Evolutionary conservation across 768 basidiomycete species (phyloP).

Genomic region (Cyclocybe aegerita): DNA sequence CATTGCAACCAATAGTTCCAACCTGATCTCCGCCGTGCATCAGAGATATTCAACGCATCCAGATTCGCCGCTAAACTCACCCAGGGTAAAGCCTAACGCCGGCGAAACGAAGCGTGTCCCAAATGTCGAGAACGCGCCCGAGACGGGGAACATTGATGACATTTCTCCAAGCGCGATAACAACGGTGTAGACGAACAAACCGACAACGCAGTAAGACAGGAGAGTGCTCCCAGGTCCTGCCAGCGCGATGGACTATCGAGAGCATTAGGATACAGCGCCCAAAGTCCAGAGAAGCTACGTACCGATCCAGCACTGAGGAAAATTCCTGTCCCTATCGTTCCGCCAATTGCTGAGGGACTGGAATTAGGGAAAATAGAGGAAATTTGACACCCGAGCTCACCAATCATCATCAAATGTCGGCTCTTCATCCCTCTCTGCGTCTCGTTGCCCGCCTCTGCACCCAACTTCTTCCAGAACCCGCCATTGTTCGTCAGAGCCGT

Average conservation of each 20-base stretch:
- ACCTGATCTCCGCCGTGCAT: constrained; percentile 22
- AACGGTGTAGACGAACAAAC: constrained; percentile 58
- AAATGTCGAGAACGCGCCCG: constrained; percentile 60
- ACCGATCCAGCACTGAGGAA: constrained; percentile 61
- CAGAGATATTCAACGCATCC: no score
- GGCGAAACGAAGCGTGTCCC: constrained; percentile 60
- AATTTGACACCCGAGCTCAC: constrained; percentile 7
- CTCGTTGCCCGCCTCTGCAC: constrained; percentile 27
- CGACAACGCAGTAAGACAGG: constrained; percentile 58
- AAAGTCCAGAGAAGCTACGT: constrained; percentile 10
- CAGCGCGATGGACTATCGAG: constrained; percentile 44
- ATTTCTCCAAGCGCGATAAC: constrained; percentile 69
- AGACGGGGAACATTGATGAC: constrained; percentile 62
- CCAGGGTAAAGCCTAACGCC: constrained; percentile 58
- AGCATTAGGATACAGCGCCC: neutral
- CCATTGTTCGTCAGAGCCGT: neutral
- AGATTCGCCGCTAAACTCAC: constrained; percentile 21
- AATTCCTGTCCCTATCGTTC: constrained; percentile 61
- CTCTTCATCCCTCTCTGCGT: constrained; percentile 29
- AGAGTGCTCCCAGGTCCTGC: constrained; percentile 66
- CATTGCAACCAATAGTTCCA: constrained; percentile 62
- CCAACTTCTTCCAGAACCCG: constrained; percentile 18
- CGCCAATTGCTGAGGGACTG: constrained; percentile 43
- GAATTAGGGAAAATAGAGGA: neutral
- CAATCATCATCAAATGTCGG: constrained; percentile 33